Evolutionary conservation across 257 asterid species (phyloP).

Genomic region (Thymus mandschuricus): DNA sequence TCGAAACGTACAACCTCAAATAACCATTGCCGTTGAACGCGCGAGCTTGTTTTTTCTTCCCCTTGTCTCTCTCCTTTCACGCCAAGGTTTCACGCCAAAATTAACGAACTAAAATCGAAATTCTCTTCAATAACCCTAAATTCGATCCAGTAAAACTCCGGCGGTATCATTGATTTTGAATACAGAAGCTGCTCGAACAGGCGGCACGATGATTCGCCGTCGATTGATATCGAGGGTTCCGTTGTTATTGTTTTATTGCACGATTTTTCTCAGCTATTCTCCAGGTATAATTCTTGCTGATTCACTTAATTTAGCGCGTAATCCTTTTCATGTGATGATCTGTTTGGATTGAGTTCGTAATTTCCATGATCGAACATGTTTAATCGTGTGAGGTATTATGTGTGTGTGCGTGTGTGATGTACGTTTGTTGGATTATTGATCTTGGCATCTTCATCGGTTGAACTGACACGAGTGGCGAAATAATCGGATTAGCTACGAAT

Average conservation of each 20-base stretch:
- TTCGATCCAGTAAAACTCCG: slow-evolving; percentile 25
- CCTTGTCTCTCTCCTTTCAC: slow-evolving; percentile 29
- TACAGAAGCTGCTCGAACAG: slow-evolving; percentile 28
- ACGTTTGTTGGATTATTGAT: too few species aligned
- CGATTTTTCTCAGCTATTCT: slow-evolving; percentile 48
- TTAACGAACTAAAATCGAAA: too few species aligned
- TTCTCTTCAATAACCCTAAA: slow-evolving; percentile 22
- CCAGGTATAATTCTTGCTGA: slow-evolving; percentile 46
- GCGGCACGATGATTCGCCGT: slow-evolving; percentile 37
- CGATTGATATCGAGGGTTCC: slow-evolving; percentile 37
- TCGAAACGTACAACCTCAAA: slow-evolving; percentile 31
- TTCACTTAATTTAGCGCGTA: not conserved
- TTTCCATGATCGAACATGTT: not conserved
- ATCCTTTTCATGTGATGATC: not conserved
- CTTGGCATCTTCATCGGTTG: not conserved
- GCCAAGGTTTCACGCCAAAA: slow-evolving; percentile 18
- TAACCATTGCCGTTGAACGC: slow-evolving; percentile 28
- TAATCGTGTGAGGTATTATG: slow-evolving; percentile 12
- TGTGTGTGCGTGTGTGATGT: not conserved
- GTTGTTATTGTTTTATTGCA: slow-evolving; percentile 28
- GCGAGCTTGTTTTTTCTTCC: slow-evolving; percentile 29
- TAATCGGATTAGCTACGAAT: not conserved
- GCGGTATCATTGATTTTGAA: slow-evolving; percentile 24
- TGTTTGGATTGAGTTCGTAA: slow-evolving; percentile 13
- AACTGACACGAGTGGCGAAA: slow-evolving; percentile 5